A percentile compares a stretch with the other conserved stretches of the same genome.
phyloP scores from a whole-genome alignment of 345 rosid species.

The Lepidium africanum region DNA sequence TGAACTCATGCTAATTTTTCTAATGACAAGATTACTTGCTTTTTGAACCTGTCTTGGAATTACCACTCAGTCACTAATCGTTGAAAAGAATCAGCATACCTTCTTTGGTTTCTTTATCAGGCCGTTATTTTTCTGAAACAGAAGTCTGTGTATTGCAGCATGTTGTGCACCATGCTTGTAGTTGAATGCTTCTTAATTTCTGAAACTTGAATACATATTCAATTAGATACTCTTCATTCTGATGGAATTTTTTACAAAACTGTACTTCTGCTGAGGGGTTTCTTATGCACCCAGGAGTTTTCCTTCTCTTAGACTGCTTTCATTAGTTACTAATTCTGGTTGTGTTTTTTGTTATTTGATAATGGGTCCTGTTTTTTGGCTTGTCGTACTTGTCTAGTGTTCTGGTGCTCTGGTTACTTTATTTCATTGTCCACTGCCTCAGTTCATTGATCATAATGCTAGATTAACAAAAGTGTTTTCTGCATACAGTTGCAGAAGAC shows the following conservation, averaged over 20 bases:
- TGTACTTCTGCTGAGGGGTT: background rate
- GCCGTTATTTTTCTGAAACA: background rate
- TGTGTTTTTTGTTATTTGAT: background rate
- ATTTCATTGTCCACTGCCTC: background rate
- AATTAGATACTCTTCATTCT: background rate
- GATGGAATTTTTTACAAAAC: background rate
- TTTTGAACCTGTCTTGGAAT: background rate
- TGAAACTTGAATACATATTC: background rate
- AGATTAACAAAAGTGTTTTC: background rate
- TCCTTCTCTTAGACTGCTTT: background rate
- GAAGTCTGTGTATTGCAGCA: background rate
- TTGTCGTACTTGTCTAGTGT: background rate
- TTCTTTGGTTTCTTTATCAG: background rate
- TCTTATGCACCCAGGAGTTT: background rate
- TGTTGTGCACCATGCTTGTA: background rate
- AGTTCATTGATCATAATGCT: background rate
- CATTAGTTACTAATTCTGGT: background rate
- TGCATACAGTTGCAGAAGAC: slow-evolving; percentile 42
- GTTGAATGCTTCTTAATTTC: background rate
- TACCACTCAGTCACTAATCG: background rate
- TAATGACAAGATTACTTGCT: background rate
- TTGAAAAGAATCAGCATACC: background rate
- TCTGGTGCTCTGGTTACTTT: background rate
- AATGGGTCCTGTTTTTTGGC: background rate
- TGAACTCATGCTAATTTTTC: background rate